Conservation (phyloP, 2,329 filamentous ascomycete species). For the Fusarium irregulare region DNA sequence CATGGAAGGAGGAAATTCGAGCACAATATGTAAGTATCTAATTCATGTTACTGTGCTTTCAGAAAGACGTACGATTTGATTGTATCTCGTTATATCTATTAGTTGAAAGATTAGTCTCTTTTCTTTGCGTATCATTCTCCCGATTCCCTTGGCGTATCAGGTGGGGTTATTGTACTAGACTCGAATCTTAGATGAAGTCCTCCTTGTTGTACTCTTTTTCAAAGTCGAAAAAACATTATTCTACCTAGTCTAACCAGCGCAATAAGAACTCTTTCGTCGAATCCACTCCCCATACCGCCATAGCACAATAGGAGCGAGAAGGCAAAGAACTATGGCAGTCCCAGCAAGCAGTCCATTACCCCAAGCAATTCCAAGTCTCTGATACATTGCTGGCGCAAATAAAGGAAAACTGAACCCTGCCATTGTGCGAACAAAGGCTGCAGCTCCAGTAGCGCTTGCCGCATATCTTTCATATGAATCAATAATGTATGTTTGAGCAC, state of each 20-base stretch:
- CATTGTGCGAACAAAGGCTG: conserved; percentile 54
- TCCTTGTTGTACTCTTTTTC: too few relatives aligned
- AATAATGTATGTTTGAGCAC: conserved; percentile 68
- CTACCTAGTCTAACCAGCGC: conserved; percentile 6
- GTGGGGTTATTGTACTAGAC: too few relatives aligned
- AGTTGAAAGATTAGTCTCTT: too few relatives aligned
- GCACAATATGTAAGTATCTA: too few relatives aligned
- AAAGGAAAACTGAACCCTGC: not conserved
- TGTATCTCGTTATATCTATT: too few relatives aligned
- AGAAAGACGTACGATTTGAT: too few relatives aligned
- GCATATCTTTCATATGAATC: conserved; percentile 59
- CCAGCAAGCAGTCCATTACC: conserved; percentile 53
- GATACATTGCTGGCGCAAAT: conserved; percentile 61
- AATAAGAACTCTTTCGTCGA: conserved; percentile 37
- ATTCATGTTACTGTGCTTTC: too few relatives aligned
- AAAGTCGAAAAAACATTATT: too few relatives aligned
- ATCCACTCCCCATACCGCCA: conserved; percentile 40
- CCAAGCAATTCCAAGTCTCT: conserved; percentile 57
- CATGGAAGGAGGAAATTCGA: not conserved
- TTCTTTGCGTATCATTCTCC: too few relatives aligned
- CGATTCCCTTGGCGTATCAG: too few relatives aligned
- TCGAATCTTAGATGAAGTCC: too few relatives aligned
- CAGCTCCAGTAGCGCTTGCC: conserved; percentile 38
- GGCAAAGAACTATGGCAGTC: conserved; percentile 34
- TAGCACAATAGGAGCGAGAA: conserved; percentile 23